Percentiles rank a stretch among this genome's conserved stretches.
phyloP scores from a whole-genome alignment of 768 basidiomycete genomes.

The Dictyophora rubrovolvata region DNA sequence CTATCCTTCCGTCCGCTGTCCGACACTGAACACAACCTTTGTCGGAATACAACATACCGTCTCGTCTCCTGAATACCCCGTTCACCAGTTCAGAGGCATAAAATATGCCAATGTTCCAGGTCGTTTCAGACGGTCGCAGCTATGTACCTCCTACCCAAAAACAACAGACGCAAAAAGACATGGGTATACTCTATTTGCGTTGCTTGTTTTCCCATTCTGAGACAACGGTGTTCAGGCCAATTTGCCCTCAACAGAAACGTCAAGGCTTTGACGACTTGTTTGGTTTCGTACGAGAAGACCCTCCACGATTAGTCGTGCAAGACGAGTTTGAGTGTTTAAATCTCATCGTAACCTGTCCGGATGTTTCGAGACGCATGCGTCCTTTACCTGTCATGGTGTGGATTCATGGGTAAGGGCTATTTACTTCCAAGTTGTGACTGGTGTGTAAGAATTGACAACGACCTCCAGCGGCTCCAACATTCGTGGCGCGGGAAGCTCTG shows the following conservation, averaged over 20 bases:
- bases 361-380: conserved; percentile 36
- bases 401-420: conserved; percentile 63
- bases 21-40: conserved; percentile 52
- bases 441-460: conserved; percentile 7
- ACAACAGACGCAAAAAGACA: conserved; percentile 52
- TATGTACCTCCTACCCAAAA: conserved; percentile 47
- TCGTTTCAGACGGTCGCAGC: conserved; percentile 64
- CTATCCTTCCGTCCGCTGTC: conserved; percentile 34
- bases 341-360: conserved; percentile 70
- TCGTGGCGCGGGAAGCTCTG: conserved; percentile 62
- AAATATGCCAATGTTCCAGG: conserved; percentile 67
- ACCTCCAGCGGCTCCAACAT: conserved; percentile 48
- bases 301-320: conserved; percentile 16
- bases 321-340: conserved; percentile 77
- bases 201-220: neutral
- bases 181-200: conserved; percentile 33
- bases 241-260: conserved; percentile 56
- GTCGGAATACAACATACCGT: conserved; percentile 50
- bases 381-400: conserved; percentile 68
- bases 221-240: conserved; percentile 38
- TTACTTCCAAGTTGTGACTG: conserved; percentile 1
- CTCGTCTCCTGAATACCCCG: conserved; percentile 42
- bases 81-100: conserved; percentile 70
- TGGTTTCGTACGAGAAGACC: neutral
- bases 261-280: conserved; percentile 39